These are phyloP conservation scores for Citrus reticulata DNA, from an alignment of 345 rosid genomes.

Conservation along the genomic window DNA sequence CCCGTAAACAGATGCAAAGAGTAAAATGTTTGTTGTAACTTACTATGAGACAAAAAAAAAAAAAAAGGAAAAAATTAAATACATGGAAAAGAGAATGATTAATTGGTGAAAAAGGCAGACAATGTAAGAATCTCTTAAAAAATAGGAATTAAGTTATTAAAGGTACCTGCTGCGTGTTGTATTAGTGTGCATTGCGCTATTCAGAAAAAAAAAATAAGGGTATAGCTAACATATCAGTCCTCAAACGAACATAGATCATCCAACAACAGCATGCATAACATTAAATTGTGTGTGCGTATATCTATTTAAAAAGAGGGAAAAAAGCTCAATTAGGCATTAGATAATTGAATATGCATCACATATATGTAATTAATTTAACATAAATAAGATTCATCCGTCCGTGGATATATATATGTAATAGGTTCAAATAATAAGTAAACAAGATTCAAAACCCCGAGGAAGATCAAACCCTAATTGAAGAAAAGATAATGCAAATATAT, in stretches of 20 bases:
- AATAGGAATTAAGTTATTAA: not conserved
- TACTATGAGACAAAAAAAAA: not conserved
- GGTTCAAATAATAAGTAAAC: not conserved
- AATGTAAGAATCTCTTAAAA: not conserved
- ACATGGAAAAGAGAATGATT: conserved; percentile 7
- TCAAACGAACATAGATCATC: not conserved
- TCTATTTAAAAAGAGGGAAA: no score
- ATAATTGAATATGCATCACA: no score
- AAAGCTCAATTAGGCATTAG: no score
- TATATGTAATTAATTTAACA: no score
- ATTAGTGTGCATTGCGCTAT: not conserved
- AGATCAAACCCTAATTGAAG: conserved; percentile 21
- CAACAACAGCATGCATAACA: not conserved
- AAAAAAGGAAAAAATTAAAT: not conserved
- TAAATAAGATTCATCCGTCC: not conserved
- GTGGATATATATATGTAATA: not conserved
- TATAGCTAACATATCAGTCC: not conserved
- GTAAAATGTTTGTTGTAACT: not conserved
- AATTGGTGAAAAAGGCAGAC: conserved; percentile 7
- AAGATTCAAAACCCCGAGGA: not conserved
- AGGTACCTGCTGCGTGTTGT: not conserved
- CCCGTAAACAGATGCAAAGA: not conserved
- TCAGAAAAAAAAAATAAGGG: not conserved
- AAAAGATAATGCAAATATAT: not conserved
- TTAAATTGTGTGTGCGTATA: no score